Evolutionary conservation across 306 rosid genomes (phyloP), one percentile per base, ranked within the genome.

Genomic region (Malus sylvestris): DNA sequence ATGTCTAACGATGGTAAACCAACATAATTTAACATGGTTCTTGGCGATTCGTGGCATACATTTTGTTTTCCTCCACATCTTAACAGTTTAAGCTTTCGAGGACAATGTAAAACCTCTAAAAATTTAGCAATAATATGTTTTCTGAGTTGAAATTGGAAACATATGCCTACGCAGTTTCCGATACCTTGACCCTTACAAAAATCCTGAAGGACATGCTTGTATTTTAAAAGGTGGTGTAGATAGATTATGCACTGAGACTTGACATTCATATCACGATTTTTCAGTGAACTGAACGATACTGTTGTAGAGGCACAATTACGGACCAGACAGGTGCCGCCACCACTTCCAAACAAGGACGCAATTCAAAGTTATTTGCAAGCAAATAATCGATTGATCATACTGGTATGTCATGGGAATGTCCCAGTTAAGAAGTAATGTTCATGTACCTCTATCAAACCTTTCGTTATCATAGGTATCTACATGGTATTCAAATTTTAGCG

Each of bases 231-330:
- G 27, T 66, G 8, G 59, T 35, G 4, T 35, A 35, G 32, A 71
- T 51, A 27, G 46, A 67, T 20, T 81, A 52, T 71, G 64, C 16
- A 23, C 40, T 85, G 74, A 69, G 66, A 66, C 46, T 75, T 80
- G 52, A 71, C 33, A 79, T 84, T 74, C n/a, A 58, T 81, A 58
- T 51, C 45, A 76, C 55, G 71, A 30, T 20, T 83, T 61, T 84
- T 71, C 89, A 95, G 98, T 59, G 97, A 95, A 72, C 85, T 94
- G 69, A 92, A 94, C 10, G 98, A 94, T 74, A 94, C 98, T 58
- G 97, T 90, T 62, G 87, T 76, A 76, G 89, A 83, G 71, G 89
- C 89, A 3, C 85, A 86, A 81, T 46, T 86, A 58, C 70, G 89
- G 80, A 86, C 79, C 7, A 71, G 78, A 71, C 81, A 86, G 25